Conservation (phyloP, 1,284 basidiomycete genomes). For the Paramarasmius palmivorus region DNA sequence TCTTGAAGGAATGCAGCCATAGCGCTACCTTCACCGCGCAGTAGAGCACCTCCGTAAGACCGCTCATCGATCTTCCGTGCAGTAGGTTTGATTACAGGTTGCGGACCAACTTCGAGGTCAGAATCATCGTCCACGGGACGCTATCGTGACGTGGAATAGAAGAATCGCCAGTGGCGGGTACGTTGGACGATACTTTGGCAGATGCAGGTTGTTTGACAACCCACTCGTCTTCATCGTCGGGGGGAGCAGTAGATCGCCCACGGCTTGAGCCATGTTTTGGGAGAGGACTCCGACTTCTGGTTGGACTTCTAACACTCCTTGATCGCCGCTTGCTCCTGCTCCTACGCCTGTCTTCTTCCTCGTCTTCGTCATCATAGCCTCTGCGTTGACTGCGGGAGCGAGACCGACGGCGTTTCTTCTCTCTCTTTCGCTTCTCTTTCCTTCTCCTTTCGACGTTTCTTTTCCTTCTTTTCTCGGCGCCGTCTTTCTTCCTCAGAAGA, state of each 20-base stretch:
- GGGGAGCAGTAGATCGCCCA: slow-evolving; percentile 29
- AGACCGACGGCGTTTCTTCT: slow-evolving; percentile 35
- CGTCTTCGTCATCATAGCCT: slow-evolving; percentile 42
- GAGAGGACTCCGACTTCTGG: slow-evolving; percentile 26
- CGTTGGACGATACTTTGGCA: slow-evolving; percentile 19
- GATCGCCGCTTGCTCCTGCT: slow-evolving; percentile 26
- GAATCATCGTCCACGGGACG: slow-evolving; percentile 24
- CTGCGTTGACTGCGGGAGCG: slow-evolving; percentile 32
- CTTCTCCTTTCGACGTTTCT: slow-evolving; percentile 55
- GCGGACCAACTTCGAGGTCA: slow-evolving; percentile 57
- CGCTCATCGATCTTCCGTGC: slow-evolving; percentile 70
- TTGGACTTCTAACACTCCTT: slow-evolving; percentile 15
- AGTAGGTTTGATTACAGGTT: slow-evolving; percentile 46
- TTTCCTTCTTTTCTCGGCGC: slow-evolving; percentile 59
- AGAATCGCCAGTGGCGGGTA: slow-evolving; percentile 27
- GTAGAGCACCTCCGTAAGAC: slow-evolving; percentile 81
- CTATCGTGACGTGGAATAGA: not conserved
- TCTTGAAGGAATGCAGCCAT: slow-evolving; percentile 96
- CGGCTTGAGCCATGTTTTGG: slow-evolving; percentile 33
- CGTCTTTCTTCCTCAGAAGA: slow-evolving; percentile 62
- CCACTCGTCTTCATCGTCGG: slow-evolving; percentile 63
- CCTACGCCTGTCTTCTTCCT: slow-evolving; percentile 34
- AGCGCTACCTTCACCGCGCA: slow-evolving; percentile 93
- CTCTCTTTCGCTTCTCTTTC: slow-evolving; percentile 37
- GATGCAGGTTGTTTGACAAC: slow-evolving; percentile 61